These are phyloP conservation scores for Clonostachys solani DNA, from an alignment of 2,329 filamentous ascomycete genomes.

Conservation along the genomic window DNA sequence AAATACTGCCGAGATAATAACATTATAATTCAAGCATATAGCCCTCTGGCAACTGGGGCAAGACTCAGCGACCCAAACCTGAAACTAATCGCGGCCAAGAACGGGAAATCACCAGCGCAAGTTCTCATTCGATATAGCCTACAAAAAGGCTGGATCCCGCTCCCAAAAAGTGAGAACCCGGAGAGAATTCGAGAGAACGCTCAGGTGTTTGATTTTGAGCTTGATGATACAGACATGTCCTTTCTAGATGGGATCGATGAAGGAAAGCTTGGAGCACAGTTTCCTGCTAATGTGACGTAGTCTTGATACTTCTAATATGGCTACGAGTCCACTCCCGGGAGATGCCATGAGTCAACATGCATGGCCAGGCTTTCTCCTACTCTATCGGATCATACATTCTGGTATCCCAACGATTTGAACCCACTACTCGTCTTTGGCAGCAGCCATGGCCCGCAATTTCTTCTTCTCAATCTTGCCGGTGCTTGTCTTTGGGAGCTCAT, in stretches of 20 bases:
- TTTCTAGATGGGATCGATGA: constrained; percentile 19
- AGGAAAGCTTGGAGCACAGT: constrained; percentile 7
- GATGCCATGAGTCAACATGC: too few relatives aligned
- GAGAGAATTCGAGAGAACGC: constrained; percentile 57
- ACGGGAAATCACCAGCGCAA: constrained; percentile 58
- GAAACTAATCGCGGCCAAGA: constrained; percentile 49
- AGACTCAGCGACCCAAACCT: constrained; percentile 50
- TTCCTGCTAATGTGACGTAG: neutral
- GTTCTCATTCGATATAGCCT: constrained; percentile 65
- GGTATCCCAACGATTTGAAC: too few relatives aligned
- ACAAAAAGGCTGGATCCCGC: constrained; percentile 65
- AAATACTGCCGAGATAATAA: constrained; percentile 70
- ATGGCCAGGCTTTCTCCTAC: neutral
- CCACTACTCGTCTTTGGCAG: constrained; percentile 26
- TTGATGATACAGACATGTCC: constrained; percentile 52
- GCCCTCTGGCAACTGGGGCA: constrained; percentile 25
- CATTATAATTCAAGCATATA: constrained; percentile 48
- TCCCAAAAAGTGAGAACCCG: constrained; percentile 61
- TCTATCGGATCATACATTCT: neutral
- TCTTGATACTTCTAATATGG: too few relatives aligned
- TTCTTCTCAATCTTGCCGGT: constrained; percentile 98
- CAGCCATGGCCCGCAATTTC: constrained; percentile 78
- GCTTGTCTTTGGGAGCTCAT: constrained; percentile 90
- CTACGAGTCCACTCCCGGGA: neutral
- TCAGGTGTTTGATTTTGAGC: constrained; percentile 55